These are phyloP conservation scores for Komagataella pastoris DNA, from an alignment of 805 yeast species.

Conservation along the genomic window DNA sequence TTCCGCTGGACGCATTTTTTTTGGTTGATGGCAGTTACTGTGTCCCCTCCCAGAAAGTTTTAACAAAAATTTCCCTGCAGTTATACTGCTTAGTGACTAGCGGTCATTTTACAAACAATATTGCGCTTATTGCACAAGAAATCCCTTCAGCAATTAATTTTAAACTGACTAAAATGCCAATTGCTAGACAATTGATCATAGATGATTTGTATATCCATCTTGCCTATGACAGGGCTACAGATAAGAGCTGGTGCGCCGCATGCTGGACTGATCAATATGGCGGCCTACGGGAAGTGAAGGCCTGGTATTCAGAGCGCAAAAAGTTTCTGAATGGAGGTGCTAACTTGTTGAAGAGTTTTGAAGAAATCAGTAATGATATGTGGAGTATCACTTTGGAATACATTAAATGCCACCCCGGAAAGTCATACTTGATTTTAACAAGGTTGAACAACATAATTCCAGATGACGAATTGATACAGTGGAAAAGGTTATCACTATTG, in stretches of 20 bases:
- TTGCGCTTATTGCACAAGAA: constrained; percentile 18
- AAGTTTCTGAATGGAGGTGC: constrained; percentile 1
- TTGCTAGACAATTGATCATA: constrained; percentile 25
- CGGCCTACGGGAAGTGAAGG: constrained; percentile 39
- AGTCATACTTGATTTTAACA: constrained; percentile 52
- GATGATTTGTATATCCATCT: constrained; percentile 75
- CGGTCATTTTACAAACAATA: neutral
- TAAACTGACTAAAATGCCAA: constrained; percentile 23
- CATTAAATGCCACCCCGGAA: constrained; percentile 29
- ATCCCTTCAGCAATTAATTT: constrained; percentile 29
- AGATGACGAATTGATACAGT: constrained; percentile 69
- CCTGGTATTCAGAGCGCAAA: constrained; percentile 34
- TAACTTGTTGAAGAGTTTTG: constrained; percentile 20
- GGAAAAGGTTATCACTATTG: constrained; percentile 60
- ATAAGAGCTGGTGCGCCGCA: constrained; percentile 73
- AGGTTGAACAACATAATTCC: constrained; percentile 64
- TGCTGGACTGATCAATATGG: constrained; percentile 89
- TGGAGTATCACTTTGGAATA: constrained; percentile 45
- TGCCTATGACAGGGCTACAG: constrained; percentile 73
- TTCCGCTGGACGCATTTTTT: constrained; percentile 26
- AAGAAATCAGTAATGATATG: constrained; percentile 49
- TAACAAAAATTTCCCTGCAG: constrained; percentile 33
- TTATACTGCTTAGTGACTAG: constrained; percentile 32
- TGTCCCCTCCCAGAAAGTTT: constrained; percentile 17
- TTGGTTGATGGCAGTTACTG: constrained; percentile 19